Percentiles rank a stretch among this genome's conserved stretches.
These are phyloP conservation scores for Rubia yunnanensis DNA, from an alignment of 257 asterid genomes.

Conservation along the genomic window DNA sequence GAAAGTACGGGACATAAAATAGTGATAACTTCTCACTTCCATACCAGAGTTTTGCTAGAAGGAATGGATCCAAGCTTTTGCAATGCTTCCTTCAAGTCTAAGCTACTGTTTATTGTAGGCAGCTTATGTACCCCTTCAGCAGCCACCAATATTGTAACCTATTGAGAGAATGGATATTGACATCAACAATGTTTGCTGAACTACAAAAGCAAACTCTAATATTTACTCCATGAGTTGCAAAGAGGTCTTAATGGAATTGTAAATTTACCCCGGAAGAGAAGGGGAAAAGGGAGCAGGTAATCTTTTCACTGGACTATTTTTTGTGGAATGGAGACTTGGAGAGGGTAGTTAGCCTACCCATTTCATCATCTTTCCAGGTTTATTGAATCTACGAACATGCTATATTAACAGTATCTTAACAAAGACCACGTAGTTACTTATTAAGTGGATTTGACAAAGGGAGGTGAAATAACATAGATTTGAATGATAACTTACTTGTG, in stretches of 20 bases:
- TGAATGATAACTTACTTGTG: neutral
- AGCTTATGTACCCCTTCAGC: constrained; percentile 72
- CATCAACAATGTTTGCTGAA: neutral
- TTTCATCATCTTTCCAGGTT: neutral
- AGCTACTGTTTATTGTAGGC: constrained; percentile 62
- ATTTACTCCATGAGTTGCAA: neutral
- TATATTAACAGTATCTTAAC: neutral
- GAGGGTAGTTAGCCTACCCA: neutral
- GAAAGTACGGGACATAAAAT: constrained; percentile 28
- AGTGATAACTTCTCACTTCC: constrained; percentile 20
- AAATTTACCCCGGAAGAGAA: neutral
- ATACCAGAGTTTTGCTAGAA: constrained; percentile 67
- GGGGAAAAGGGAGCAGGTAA: neutral
- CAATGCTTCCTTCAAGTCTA: constrained; percentile 76
- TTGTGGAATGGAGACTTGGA: neutral
- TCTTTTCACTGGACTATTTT: neutral
- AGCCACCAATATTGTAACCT: constrained; percentile 92
- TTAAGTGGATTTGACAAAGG: neutral
- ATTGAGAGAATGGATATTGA: constrained; percentile 4
- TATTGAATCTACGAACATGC: neutral
- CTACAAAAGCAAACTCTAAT: neutral
- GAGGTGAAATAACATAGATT: neutral
- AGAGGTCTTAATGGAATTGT: neutral
- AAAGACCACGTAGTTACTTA: neutral
- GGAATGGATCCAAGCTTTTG: constrained; percentile 86